Base-by-base conservation (phyloP, 1,284 basidiomycete species). In the Schizophyllum commune region DNA sequence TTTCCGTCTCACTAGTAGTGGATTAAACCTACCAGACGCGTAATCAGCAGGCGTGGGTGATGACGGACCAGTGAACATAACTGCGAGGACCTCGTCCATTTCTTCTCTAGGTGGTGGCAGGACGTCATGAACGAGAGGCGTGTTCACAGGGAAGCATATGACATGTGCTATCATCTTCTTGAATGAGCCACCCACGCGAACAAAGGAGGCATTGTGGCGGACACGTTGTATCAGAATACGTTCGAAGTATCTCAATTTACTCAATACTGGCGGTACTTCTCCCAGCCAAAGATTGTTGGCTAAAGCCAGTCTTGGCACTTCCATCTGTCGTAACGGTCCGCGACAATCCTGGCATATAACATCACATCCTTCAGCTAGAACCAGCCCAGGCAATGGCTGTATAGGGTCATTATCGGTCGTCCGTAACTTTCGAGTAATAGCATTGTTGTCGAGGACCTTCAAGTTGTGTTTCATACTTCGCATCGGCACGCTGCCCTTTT, bases 1-100 rank as follows among this genome's bases (percentile, higher is more conserved):
- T n/a, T 67, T 63, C 20, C 67, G 32, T 0, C 72, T 32, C 0
- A 78, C 73, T 0, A 78, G 59, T 32, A 77, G 64, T 11, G 76
- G 77, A 22, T 71, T 73, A 39, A 39, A 39, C 4, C 73, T 39
- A 47, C 69, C 69, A 8, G 71, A 69, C n/a, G 77, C 75, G n/a
- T 6, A 70, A 68, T 21, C 62, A 53, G 11, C 70, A 74, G 1
- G 76, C 76, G 11, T 62, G 22, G 0, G 57, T 17, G 5, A 57
- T 39, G 34, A 7, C 34, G 34, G 56, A 1, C 62, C 62, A 0
- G 33, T 60, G 22, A 63, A 63, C 0, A 63, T 55, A n/a, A 63
- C 60, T 1, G 62, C 62, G 1, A 62, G 19, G 0, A 62, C 51
- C 13, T 57, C 34, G 19, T 34, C 39, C 6, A 57, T 32, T 4